A percentile compares a stretch with the other conserved stretches of the same genome.
phyloP scores from a whole-genome alignment of 306 rosid species.

The Cucurbita maxima region DNA sequence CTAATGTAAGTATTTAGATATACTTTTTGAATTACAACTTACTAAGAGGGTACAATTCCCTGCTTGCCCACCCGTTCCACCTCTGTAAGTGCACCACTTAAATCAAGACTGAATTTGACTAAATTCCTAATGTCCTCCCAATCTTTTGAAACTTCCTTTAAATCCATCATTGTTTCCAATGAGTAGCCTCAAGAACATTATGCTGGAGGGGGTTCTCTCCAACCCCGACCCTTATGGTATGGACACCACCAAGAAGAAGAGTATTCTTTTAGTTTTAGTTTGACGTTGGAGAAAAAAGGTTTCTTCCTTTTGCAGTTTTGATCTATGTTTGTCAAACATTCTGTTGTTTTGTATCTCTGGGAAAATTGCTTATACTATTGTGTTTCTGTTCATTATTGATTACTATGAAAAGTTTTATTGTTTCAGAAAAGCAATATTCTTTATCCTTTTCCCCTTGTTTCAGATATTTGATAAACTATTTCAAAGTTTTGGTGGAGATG shows the following conservation, averaged over 20 bases:
- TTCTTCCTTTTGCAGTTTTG: not conserved
- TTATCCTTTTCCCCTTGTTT: slow-evolving; percentile 21
- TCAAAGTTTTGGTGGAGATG: slow-evolving; percentile 88
- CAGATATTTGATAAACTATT: slow-evolving; percentile 98
- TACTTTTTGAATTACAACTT: too few relatives aligned
- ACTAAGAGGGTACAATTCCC: too few relatives aligned
- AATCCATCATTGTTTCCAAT: too few relatives aligned
- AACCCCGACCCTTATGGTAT: not conserved
- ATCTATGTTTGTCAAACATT: not conserved
- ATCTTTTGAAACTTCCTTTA: too few relatives aligned
- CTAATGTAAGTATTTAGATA: too few relatives aligned
- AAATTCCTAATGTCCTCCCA: too few relatives aligned
- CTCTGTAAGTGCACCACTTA: too few relatives aligned
- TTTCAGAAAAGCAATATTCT: not conserved
- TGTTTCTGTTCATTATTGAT: not conserved
- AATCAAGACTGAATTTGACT: too few relatives aligned
- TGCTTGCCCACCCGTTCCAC: too few relatives aligned
- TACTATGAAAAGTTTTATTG: not conserved
- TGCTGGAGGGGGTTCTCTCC: too few relatives aligned
- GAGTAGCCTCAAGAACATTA: too few relatives aligned
- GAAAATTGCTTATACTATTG: not conserved
- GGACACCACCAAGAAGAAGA: not conserved
- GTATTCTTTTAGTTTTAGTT: not conserved
- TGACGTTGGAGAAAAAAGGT: not conserved
- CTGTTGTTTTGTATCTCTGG: not conserved